These are phyloP conservation scores for Dothistroma septosporum DNA, from an alignment of 2,329 filamentous ascomycete genomes.

Conservation along the genomic window DNA sequence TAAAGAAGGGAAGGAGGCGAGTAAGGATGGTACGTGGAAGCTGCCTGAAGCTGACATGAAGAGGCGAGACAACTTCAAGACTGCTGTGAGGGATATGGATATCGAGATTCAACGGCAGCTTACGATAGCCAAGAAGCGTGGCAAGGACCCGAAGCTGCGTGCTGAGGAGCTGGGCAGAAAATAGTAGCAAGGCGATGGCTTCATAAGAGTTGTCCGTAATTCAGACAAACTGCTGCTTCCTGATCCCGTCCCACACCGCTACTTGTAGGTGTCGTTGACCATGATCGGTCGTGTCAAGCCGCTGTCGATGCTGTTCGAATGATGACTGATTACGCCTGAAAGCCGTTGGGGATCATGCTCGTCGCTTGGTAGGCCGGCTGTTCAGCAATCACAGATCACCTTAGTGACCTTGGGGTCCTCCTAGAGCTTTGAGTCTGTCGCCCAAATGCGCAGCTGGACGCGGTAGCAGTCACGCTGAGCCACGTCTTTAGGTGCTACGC, in stretches of 20 bases:
- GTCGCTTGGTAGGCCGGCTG: too few species aligned
- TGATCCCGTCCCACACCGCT: background rate
- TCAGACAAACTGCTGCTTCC: background rate
- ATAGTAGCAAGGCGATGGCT: background rate
- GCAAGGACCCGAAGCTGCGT: background rate
- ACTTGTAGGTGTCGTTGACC: too few species aligned
- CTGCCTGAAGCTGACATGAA: background rate
- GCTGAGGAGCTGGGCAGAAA: constrained; percentile 1
- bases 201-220: background rate
- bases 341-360: too few species aligned
- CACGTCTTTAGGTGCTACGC: too few species aligned
- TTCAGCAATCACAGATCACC: too few species aligned
- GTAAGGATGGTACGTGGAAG: background rate
- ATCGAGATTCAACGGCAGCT: background rate
- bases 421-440: too few species aligned
- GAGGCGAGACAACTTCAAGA: background rate
- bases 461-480: too few species aligned
- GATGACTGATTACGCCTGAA: too few species aligned
- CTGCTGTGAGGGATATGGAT: background rate
- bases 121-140: background rate
- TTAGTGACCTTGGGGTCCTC: too few species aligned
- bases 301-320: too few species aligned
- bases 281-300: too few species aligned
- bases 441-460: too few species aligned
- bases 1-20: background rate